Conservation (phyloP, 345 rosid genomes). For the Eucalyptus fibrosa region DNA sequence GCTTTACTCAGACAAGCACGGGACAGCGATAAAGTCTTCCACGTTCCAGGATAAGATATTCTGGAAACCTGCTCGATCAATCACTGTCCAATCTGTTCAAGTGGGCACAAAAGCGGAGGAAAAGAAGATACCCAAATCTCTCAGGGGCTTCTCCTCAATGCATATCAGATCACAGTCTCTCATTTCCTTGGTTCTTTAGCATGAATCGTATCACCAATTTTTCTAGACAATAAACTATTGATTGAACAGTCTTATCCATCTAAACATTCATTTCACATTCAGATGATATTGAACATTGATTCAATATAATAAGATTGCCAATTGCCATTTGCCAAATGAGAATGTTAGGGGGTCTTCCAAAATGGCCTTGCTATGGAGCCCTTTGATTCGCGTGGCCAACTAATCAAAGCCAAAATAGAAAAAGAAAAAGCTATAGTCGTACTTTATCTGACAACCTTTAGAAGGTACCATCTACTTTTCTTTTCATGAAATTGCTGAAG, state of each 20-base stretch:
- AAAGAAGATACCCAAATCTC: neutral
- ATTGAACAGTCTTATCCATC: neutral
- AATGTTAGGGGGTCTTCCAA: neutral
- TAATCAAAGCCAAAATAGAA: neutral
- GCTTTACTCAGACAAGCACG: neutral
- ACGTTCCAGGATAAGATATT: conserved; percentile 22
- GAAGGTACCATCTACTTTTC: neutral
- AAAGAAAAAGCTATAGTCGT: neutral
- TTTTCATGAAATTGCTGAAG: neutral
- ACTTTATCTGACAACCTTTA: neutral
- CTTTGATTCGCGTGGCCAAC: neutral
- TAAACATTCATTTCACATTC: neutral
- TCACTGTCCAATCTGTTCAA: neutral
- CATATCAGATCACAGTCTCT: neutral
- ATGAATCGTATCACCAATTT: neutral
- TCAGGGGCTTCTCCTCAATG: neutral
- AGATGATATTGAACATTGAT: neutral
- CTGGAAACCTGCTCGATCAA: neutral
- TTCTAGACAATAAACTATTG: neutral
- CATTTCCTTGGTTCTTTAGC: neutral
- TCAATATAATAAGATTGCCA: neutral
- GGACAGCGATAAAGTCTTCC: neutral
- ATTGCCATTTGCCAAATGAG: neutral
- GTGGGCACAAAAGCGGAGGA: neutral
- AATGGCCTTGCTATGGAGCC: neutral